Conservation (phyloP, 495 filamentous ascomycete species). For the Neurospora sp. region DNA sequence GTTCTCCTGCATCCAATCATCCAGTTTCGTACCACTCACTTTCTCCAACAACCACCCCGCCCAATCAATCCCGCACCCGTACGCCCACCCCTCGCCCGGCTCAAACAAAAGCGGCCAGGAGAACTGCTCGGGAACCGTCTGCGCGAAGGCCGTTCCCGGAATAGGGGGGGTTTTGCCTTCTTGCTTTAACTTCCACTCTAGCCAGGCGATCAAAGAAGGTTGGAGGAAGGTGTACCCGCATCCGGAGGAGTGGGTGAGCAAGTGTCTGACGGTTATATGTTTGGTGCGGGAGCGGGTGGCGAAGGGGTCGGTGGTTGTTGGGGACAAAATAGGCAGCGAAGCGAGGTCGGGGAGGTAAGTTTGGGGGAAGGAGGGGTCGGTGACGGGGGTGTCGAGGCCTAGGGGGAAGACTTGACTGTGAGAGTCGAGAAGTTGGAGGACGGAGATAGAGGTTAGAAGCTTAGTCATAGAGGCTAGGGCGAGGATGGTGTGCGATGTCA, state of each 20-base stretch:
- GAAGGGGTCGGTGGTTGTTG: background rate
- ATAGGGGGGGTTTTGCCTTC: background rate
- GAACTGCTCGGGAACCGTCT: constrained; percentile 17
- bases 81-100: constrained; percentile 28
- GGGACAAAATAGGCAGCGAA: constrained; percentile 4
- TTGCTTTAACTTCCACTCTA: background rate
- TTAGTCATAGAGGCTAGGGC: constrained; percentile 27
- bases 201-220: constrained; percentile 13
- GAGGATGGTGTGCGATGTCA: constrained; percentile 17
- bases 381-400: constrained; percentile 23
- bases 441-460: constrained; percentile 22
- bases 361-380: constrained; percentile 9
- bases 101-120: constrained; percentile 25
- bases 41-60: constrained; percentile 22
- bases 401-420: background rate
- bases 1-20: constrained; percentile 18
- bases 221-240: constrained; percentile 20
- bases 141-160: background rate
- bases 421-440: constrained; percentile 28
- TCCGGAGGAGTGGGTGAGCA: constrained; percentile 29
- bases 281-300: constrained; percentile 4
- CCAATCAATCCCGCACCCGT: constrained; percentile 27
- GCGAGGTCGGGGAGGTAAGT: constrained; percentile 24
- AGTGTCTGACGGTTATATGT: constrained; percentile 22
- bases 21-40: constrained; percentile 15